Evolutionary conservation across 2,329 filamentous ascomycete genomes (phyloP), one percentile per base, ranked within the genome.

Genomic region (Oidium heveae): DNA sequence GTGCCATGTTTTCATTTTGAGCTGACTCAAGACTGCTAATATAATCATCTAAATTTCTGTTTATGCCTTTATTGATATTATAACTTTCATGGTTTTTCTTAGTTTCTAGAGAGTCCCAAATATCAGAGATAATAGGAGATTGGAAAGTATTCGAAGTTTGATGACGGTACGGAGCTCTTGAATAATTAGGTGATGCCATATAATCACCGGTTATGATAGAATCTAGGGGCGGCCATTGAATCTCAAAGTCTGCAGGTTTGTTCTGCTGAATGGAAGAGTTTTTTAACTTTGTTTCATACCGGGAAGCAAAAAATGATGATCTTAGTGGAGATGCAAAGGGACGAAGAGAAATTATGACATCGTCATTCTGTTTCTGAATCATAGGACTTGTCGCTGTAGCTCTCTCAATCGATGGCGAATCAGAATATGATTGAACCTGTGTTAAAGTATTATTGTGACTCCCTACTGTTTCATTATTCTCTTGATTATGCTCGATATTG

Each of bases 21-120:
- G 86, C 84, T 53, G 86, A 76, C 36, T 94, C 86, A 1, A 94
- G 69, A 64, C 86, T 91, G 67, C 80, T 86, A 59, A 94, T 88
- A 63, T 91, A 93, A 58, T 88, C 80, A 60, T 93, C 84, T 37
- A 86, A 75, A 59, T 78, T 85, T 58, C 79, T 76, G 43, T 73
- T 74, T 7, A 50, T 61, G 24, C 59, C 59, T 54, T 72, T 55
- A 2, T 43, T 61, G n/a, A 57, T 58, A n/a, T 55, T 69, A 41
- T 65, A 71, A 52, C 66, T 70, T 58, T 24, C 6, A 2, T 7
- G 22, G 13, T 28, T 49, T 28, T 7, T 28, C 18, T 49, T 24
- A 24, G 46, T 12, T 2, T 20, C 2, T 3, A 20, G 4, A 4
- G n/a, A 46, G 18, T 12, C 10, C 15, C 4, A n/a, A 49, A 28